Evolutionary conservation across 352 stramenopile species (phyloP).

Genomic region (Elongisporangium prolatum): DNA sequence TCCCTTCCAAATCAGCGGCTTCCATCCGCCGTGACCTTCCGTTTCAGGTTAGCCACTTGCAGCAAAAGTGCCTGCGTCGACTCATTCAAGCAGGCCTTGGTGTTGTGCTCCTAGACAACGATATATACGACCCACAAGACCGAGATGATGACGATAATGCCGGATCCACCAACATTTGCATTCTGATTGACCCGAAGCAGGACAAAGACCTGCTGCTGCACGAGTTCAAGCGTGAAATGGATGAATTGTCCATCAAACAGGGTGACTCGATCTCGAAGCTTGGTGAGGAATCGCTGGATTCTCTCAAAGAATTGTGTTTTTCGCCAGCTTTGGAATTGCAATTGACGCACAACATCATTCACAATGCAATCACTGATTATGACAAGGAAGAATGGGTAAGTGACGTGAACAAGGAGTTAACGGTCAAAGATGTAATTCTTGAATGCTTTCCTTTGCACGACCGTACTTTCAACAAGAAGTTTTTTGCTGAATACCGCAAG

Average conservation of each 20-base stretch:
- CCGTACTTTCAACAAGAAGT: slow-evolving; percentile 81
- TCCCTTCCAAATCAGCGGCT: slow-evolving; percentile 60
- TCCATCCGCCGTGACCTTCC: slow-evolving; percentile 68
- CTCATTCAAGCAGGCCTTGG: slow-evolving; percentile 77
- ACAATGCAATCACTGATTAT: slow-evolving; percentile 83
- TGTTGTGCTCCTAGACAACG: slow-evolving; percentile 72
- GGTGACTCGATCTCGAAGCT: slow-evolving; percentile 57
- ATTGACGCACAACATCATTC: slow-evolving; percentile 86
- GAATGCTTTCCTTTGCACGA: slow-evolving; percentile 84
- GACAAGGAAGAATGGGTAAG: slow-evolving; percentile 87
- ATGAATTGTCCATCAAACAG: slow-evolving; percentile 80
- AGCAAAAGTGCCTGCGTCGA: slow-evolving; percentile 79
- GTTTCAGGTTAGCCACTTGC: slow-evolving; percentile 62
- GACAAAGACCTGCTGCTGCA: slow-evolving; percentile 75
- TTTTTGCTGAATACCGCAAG: slow-evolving; percentile 85
- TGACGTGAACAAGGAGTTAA: slow-evolving; percentile 81
- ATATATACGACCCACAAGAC: slow-evolving; percentile 39
- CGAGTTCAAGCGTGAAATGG: slow-evolving; percentile 86
- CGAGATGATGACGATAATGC: slow-evolving; percentile 43
- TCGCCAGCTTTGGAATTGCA: slow-evolving; percentile 81
- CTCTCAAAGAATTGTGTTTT: slow-evolving; percentile 81
- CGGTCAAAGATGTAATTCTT: slow-evolving; percentile 67
- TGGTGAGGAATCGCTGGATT: slow-evolving; percentile 74
- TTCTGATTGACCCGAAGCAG: slow-evolving; percentile 82
- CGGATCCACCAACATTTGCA: slow-evolving; percentile 62